phyloP scores from a whole-genome alignment of 768 basidiomycete species.

The Neoboletus subvelutipes region DNA sequence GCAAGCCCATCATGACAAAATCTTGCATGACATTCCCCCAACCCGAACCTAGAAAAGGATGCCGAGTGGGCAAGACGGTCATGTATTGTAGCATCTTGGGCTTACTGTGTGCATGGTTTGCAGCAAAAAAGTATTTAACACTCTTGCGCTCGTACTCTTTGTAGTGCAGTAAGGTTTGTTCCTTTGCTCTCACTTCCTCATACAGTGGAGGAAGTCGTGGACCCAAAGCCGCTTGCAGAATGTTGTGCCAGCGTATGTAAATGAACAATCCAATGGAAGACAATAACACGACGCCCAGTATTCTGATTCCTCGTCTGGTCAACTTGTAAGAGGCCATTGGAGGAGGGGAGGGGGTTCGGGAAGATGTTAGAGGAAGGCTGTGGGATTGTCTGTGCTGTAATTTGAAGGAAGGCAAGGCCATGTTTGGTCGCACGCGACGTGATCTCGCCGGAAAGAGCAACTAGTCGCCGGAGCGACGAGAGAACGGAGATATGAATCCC shows the following conservation, averaged over 20 bases:
- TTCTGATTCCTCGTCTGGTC: constrained; percentile 26
- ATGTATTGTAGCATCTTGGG: neutral
- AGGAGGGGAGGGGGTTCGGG: neutral
- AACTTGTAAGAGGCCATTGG: constrained; percentile 23
- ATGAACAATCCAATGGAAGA: constrained; percentile 15
- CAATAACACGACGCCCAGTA: constrained; percentile 10
- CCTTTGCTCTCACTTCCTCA: constrained; percentile 36
- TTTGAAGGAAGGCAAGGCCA: constrained; percentile 1
- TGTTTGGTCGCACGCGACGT: neutral
- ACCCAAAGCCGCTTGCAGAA: neutral
- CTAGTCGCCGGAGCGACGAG: neutral
- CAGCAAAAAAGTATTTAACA: constrained; percentile 45
- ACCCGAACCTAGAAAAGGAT: constrained; percentile 31
- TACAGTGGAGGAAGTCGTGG: constrained; percentile 42
- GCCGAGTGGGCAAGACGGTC: neutral
- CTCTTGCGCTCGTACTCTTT: constrained; percentile 33
- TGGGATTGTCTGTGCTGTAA: neutral
- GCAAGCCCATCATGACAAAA: constrained; percentile 34
- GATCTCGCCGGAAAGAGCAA: neutral
- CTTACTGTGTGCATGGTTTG: constrained; percentile 46
- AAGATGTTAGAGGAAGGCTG: neutral
- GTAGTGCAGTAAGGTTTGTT: constrained; percentile 44
- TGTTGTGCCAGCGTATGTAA: constrained; percentile 10
- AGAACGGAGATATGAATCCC: neutral
- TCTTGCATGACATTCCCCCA: constrained; percentile 46